A percentile compares a stretch with the other conserved stretches of the same genome.
phyloP scores from a whole-genome alignment of 2,329 filamentous ascomycete genomes.

The Colletotrichum magnum region DNA sequence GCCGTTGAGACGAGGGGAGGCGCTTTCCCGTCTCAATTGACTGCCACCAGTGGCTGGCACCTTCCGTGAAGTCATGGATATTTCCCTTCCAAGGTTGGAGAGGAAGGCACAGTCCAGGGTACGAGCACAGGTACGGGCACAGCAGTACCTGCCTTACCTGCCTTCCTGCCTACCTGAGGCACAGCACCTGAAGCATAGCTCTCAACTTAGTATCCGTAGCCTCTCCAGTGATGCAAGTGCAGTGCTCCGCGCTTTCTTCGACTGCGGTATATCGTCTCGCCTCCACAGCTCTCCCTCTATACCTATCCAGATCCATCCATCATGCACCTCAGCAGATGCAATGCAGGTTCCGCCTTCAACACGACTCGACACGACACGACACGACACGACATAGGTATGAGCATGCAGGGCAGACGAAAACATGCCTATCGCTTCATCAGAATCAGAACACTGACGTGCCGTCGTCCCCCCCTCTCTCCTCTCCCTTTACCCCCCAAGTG shows the following conservation, averaged over 20 bases:
- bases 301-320: slow-evolving; percentile 5
- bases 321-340: slow-evolving; percentile 37
- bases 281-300: not conserved
- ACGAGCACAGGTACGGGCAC: no score
- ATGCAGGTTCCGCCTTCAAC: slow-evolving; percentile 29
- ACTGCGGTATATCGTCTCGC: no score
- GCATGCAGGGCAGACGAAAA: not conserved
- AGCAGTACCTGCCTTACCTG: no score
- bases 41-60: not conserved
- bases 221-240: slow-evolving; percentile 24
- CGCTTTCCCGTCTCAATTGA: not conserved
- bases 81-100: not conserved
- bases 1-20: no score
- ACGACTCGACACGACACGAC: slow-evolving; percentile 24
- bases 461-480: not conserved
- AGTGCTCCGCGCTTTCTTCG: slow-evolving; percentile 10
- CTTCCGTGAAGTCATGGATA: not conserved
- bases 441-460: not conserved
- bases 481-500: not conserved
- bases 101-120: not conserved
- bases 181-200: no score
- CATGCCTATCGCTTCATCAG: no score
- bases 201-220: no score
- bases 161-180: no score
- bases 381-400: slow-evolving; percentile 14